phyloP scores from a whole-genome alignment of 371 early-diverging fungal species.

The Entomophthora muscae region DNA sequence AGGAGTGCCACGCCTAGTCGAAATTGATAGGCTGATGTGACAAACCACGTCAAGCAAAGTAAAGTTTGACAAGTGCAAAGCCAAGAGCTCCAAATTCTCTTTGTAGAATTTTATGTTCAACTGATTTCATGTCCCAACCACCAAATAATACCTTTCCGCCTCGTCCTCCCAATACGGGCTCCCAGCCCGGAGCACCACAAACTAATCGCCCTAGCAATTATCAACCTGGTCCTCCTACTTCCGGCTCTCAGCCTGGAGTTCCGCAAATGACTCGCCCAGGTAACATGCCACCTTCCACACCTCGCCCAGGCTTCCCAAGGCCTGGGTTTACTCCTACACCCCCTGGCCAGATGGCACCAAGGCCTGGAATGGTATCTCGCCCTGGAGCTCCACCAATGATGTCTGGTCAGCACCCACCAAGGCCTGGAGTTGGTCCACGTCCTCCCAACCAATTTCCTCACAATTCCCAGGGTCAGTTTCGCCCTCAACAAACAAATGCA shows the following conservation, averaged over 20 bases:
- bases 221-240: background rate
- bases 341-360: background rate
- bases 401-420: background rate
- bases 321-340: background rate
- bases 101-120: no score
- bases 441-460: constrained; percentile 1
- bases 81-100: no score
- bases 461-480: background rate
- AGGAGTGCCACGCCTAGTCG: no score
- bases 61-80: no score
- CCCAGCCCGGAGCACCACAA: background rate
- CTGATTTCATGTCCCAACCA: background rate
- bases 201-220: background rate
- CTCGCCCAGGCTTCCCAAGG: no score
- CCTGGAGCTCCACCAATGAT: background rate
- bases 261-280: no score
- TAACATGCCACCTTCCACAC: no score
- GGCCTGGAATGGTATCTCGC: background rate
- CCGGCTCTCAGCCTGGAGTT: no score
- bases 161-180: no score
- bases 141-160: background rate
- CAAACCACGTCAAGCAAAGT: no score
- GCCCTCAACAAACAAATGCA: constrained; percentile 1
- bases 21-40: no score
- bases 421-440: background rate